Percentiles rank a stretch among this genome's conserved stretches.
phyloP scores from a whole-genome alignment of 179 eudicot species.

The Spergularia azorica region DNA sequence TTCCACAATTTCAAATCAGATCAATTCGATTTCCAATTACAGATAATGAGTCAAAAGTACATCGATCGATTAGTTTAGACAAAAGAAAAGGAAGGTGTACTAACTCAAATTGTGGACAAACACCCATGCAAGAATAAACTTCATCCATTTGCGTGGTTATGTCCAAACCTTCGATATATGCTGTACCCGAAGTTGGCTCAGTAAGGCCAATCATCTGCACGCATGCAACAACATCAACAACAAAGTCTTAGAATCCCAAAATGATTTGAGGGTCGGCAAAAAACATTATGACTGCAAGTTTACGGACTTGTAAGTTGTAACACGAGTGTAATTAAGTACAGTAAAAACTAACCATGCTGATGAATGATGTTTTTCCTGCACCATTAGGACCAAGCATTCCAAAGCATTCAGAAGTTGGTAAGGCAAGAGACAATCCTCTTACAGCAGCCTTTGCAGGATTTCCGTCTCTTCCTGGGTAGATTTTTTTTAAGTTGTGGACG shows the following conservation, averaged over 20 bases:
- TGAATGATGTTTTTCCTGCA: slow-evolving; percentile 88
- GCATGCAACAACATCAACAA: too few relatives aligned
- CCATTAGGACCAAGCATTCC: slow-evolving; percentile 97
- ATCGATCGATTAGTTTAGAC: too few relatives aligned
- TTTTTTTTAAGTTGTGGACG: slow-evolving; percentile 58
- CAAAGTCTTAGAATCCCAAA: too few relatives aligned
- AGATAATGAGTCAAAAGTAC: too few relatives aligned
- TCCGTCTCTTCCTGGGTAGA: slow-evolving; percentile 79
- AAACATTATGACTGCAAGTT: too few relatives aligned
- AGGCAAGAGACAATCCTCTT: slow-evolving; percentile 65
- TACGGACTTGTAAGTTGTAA: too few relatives aligned
- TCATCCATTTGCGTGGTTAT: slow-evolving; percentile 56
- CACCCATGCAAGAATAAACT: slow-evolving; percentile 78
- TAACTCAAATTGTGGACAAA: slow-evolving; percentile 87
- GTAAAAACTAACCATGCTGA: slow-evolving; percentile 64
- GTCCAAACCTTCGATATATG: slow-evolving; percentile 67
- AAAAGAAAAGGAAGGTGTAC: slow-evolving; percentile 13
- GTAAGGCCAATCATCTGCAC: slow-evolving; percentile 76
- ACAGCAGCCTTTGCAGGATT: slow-evolving; percentile 76
- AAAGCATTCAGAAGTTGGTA: slow-evolving; percentile 70
- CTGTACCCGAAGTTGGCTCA: slow-evolving; percentile 73
- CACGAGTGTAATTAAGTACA: too few relatives aligned
- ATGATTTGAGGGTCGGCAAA: neutral
- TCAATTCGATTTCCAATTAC: too few relatives aligned
- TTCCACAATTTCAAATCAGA: too few relatives aligned